These are phyloP conservation scores for Starmera amethionina DNA, from an alignment of 805 yeast species.

Conservation along the genomic window DNA sequence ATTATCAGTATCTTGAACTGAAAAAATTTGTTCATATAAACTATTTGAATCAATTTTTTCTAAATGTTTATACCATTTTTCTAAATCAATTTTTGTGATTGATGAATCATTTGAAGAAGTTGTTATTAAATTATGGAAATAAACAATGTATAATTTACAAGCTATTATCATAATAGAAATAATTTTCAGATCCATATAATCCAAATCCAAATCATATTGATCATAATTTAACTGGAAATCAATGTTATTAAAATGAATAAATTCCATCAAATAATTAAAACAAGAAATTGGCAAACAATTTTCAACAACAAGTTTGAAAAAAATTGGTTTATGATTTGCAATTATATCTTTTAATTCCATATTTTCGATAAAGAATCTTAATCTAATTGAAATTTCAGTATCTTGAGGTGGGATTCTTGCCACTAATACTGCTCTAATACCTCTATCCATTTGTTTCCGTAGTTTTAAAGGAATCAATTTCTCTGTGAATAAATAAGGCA, in stretches of 20 bases:
- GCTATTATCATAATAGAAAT: conserved; percentile 6
- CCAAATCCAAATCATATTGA: conserved; percentile 21
- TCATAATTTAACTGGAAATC: conserved; percentile 2
- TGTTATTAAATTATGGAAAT: too few species aligned
- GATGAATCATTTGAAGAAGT: background rate
- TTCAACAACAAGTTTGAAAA: conserved; percentile 32
- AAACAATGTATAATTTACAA: conserved; percentile 11
- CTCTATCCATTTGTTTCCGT: too few species aligned
- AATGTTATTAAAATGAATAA: conserved; percentile 13
- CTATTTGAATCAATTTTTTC: conserved; percentile 6
- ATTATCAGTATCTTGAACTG: conserved; percentile 11
- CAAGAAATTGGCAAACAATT: too few species aligned
- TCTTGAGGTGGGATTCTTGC: conserved; percentile 28
- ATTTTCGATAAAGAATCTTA: conserved; percentile 9
- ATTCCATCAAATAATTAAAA: conserved; percentile 18
- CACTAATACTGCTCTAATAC: conserved; percentile 17
- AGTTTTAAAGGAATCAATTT: too few species aligned
- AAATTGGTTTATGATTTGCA: conserved; percentile 26
- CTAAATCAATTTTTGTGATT: background rate
- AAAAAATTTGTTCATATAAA: background rate
- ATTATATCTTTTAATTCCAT: conserved; percentile 1
- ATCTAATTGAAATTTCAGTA: conserved; percentile 25
- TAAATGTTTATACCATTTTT: conserved; percentile 14
- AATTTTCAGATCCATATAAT: conserved; percentile 21
- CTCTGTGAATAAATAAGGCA: conserved; percentile 39